These are phyloP conservation scores for Porogramme epimiltina DNA, from an alignment of 1,284 basidiomycete species.

Conservation along the genomic window DNA sequence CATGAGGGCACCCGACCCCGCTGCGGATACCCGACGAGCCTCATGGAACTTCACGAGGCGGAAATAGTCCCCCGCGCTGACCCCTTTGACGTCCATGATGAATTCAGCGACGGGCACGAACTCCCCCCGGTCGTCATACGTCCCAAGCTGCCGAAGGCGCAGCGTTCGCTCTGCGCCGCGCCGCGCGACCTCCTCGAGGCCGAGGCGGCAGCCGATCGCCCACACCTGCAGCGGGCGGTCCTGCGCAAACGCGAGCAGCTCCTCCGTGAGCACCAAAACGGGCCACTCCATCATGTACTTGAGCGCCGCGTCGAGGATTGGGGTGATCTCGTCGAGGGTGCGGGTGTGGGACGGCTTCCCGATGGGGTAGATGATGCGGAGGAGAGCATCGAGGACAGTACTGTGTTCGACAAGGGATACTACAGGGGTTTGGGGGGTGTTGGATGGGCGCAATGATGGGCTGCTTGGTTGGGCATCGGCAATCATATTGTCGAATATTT, in stretches of 20 bases:
- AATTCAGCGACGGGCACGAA: conserved; percentile 7
- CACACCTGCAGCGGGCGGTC: conserved; percentile 13
- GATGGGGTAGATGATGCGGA: conserved; percentile 1
- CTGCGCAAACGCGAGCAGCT: conserved; percentile 8
- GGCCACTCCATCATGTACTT: conserved; percentile 24
- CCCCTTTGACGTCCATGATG: conserved; percentile 7
- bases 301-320: conserved; percentile 13
- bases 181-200: conserved; percentile 13
- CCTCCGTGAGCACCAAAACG: conserved; percentile 2
- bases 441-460: too few relatives aligned
- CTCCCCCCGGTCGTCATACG: conserved; percentile 2
- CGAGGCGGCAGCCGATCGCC: conserved; percentile 15
- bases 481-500: conserved; percentile 19
- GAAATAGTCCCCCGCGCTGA: conserved; percentile 20
- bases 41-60: conserved; percentile 14
- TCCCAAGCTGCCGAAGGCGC: conserved; percentile 5
- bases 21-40: neutral
- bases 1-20: conserved; percentile 2
- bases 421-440: conserved; percentile 26
- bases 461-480: conserved; percentile 3
- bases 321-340: conserved; percentile 2
- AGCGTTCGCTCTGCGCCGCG: neutral
- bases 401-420: conserved; percentile 1
- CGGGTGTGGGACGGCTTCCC: neutral
- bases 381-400: neutral